Percentiles rank a stretch among this genome's conserved stretches.
These are phyloP conservation scores for Mycena metata DNA, from an alignment of 768 basidiomycete species.

Conservation along the genomic window DNA sequence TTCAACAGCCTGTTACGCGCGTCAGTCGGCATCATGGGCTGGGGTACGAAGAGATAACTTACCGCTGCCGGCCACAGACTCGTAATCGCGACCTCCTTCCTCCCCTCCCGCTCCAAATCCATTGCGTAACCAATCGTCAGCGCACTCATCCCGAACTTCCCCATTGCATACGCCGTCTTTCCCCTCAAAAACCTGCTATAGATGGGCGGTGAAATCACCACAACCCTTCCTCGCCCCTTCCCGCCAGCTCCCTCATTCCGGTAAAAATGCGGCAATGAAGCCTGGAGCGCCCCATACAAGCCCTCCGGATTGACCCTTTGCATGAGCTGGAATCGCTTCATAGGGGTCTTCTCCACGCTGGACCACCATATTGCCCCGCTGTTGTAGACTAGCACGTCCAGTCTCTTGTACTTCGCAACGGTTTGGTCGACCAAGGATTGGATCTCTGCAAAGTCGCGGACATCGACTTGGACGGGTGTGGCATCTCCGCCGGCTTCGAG, in stretches of 20 bases:
- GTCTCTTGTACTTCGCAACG: slow-evolving; percentile 28
- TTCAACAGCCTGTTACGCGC: slow-evolving; percentile 27
- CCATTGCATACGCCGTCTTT: slow-evolving; percentile 41
- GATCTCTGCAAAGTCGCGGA: slow-evolving; percentile 30
- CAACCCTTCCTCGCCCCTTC: slow-evolving; percentile 32
- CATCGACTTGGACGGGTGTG: slow-evolving; percentile 28
- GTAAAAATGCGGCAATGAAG: slow-evolving; percentile 35
- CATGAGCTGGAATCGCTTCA: slow-evolving; percentile 38
- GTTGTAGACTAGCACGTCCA: slow-evolving; percentile 39
- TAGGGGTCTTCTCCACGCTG: slow-evolving; percentile 33
- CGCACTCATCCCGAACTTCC: slow-evolving; percentile 39
- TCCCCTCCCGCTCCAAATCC: slow-evolving; percentile 37
- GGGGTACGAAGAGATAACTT: neutral
- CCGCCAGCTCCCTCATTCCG: slow-evolving; percentile 26
- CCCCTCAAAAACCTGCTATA: slow-evolving; percentile 41
- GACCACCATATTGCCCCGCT: slow-evolving; percentile 42
- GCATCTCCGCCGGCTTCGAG: slow-evolving; percentile 35
- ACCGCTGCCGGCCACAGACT: slow-evolving; percentile 39
- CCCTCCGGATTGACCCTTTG: slow-evolving; percentile 38
- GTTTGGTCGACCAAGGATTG: neutral
- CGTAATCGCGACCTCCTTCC: slow-evolving; percentile 38
- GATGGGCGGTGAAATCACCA: slow-evolving; percentile 39
- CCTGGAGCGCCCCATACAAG: slow-evolving; percentile 34
- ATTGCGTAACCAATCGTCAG: slow-evolving; percentile 38
- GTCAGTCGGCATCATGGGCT: neutral